phyloP scores from a whole-genome alignment of 2,329 filamentous ascomycete genomes.

The Dothideomycetes sp. region DNA sequence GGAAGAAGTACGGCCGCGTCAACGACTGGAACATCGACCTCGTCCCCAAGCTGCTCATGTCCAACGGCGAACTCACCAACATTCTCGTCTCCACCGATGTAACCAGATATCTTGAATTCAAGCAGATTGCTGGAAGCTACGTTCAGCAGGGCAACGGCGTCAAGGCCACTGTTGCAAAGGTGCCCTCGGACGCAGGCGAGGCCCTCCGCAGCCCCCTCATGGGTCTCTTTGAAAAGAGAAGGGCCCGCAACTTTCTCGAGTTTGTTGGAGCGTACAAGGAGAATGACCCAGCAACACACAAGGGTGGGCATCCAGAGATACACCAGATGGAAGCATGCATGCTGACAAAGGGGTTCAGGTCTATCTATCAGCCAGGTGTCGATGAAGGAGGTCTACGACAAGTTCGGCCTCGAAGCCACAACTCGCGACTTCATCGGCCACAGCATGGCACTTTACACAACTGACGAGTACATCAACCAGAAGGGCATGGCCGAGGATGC shows the following conservation, averaged over 20 bases:
- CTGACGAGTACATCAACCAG: conserved; percentile 72
- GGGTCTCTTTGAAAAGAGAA: conserved; percentile 95
- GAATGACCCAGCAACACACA: conserved; percentile 76
- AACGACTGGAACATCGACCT: conserved; percentile 99
- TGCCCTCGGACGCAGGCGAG: conserved; percentile 84
- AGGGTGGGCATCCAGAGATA: conserved; percentile 46
- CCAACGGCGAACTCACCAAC: conserved; percentile 95
- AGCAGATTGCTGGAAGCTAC: conserved; percentile 78
- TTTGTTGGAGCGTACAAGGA: conserved; percentile 82
- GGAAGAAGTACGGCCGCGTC: conserved; percentile 92
- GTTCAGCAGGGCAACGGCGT: conserved; percentile 78
- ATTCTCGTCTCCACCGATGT: conserved; percentile 90
- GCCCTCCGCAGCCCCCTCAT: conserved; percentile 87
- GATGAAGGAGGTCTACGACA: conserved; percentile 99
- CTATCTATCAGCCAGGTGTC: conserved; percentile 68
- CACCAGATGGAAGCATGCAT: neutral
- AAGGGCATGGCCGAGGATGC: conserved; percentile 69
- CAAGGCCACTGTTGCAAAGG: conserved; percentile 91
- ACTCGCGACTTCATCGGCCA: conserved; percentile 97
- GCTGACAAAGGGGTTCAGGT: conserved; percentile 35
- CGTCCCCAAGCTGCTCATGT: conserved; percentile 97
- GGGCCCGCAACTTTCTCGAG: conserved; percentile 93
- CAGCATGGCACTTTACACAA: conserved; percentile 92
- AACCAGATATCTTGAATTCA: conserved; percentile 43
- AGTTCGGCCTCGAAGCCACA: conserved; percentile 80